Evolutionary conservation across 108 stramenopile species (phyloP), one percentile per base, ranked within the genome.

Genomic region (Seminavis robusta): DNA sequence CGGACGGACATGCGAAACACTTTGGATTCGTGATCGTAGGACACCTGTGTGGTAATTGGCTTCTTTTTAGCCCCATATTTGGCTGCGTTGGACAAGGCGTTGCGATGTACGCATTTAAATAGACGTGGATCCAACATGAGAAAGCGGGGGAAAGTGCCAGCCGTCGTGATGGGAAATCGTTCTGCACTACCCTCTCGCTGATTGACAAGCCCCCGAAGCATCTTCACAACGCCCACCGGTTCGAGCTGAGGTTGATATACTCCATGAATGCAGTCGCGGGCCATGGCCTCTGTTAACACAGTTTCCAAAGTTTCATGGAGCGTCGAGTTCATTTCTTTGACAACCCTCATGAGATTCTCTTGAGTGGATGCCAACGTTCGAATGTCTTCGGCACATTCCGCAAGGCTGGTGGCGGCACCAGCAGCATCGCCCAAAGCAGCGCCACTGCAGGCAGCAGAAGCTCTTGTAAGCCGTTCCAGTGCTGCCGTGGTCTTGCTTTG

Each of bases 1-100:
- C 76, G 67, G 17, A 89, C 76, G 40, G 59, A 30, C 17, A 89
- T 46, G 19, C 52, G 61, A 41, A 20, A 19, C 65, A 17, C 67
- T 55, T 23, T 38, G 29, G 47, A 68, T 26, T 34, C 47, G 73
- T 0, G 48, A 34, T 64, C 47, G 37, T 57, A 83, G 3, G 57
- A 26, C 20, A 82, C 55, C 20, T 59, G 38, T 23, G 84, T 85
- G 3, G 42, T 57, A 0, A 89, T 71, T 8, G 51, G 30, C 17
- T 77, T 81, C 23, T 78, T 77, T 26, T 21, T 34, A 42, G 67
- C 57, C 0, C 88, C 88, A 50, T 81, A 85, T 44, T 89, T 89
- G 53, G 71, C 61, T 15, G 83, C 88, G 63, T 89, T 89, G 28
- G 79, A 74, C 5, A 89, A 56, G 26, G 88, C 88, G 57, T 85